These are phyloP conservation scores for Triglochin maritima DNA, from an alignment of 106 monocot species.

Conservation along the genomic window DNA sequence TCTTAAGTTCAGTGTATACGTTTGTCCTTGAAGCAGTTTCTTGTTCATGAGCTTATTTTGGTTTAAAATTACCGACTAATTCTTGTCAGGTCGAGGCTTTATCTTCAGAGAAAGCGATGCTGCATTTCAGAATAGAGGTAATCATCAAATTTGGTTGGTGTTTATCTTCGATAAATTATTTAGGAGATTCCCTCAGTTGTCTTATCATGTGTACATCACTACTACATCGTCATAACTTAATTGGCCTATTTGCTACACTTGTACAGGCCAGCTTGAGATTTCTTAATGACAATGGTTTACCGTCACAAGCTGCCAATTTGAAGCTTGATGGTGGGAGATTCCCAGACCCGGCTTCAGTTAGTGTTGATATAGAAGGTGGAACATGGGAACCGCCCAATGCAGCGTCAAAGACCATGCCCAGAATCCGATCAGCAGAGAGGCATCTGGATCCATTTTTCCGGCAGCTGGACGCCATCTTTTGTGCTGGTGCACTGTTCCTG, in stretches of 20 bases:
- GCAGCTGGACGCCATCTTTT: slow-evolving; percentile 69
- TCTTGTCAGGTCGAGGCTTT: slow-evolving; percentile 64
- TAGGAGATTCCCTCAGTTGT: not conserved
- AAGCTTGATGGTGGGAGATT: not conserved
- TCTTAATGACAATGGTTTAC: slow-evolving; percentile 37
- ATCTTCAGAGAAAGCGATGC: slow-evolving; percentile 76
- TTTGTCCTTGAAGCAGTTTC: too few species aligned
- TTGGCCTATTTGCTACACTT: not conserved
- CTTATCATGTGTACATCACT: not conserved
- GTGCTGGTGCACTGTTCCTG: slow-evolving; percentile 52
- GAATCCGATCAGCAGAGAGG: slow-evolving; percentile 35
- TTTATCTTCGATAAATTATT: too few species aligned
- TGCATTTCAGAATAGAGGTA: slow-evolving; percentile 78
- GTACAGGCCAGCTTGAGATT: slow-evolving; percentile 47
- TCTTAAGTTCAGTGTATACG: too few species aligned
- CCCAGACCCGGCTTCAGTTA: slow-evolving; percentile 6
- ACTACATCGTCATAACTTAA: not conserved
- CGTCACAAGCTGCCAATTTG: slow-evolving; percentile 6
- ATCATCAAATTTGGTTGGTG: not conserved
- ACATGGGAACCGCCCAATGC: slow-evolving; percentile 8
- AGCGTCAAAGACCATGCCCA: slow-evolving; percentile 16
- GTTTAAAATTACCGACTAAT: not conserved
- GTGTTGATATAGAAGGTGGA: slow-evolving; percentile 51
- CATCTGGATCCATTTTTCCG: slow-evolving; percentile 40
- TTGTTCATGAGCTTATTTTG: not conserved